Base-by-base conservation (phyloP, 441 rosid genomes). In the Croton setiger region DNA sequence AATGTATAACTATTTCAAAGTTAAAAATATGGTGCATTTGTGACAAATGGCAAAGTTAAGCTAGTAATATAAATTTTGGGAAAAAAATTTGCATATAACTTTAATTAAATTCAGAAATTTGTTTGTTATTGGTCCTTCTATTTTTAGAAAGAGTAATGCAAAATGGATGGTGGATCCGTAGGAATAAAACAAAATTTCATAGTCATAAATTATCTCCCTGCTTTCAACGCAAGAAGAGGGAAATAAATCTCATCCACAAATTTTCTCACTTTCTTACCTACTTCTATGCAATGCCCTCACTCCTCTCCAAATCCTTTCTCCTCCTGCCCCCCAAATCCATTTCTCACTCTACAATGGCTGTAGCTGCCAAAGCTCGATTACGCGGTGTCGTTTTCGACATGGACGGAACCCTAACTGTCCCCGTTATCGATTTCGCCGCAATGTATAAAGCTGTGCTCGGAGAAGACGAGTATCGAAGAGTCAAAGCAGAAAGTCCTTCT, bases 361-460 rank as follows among this genome's bases (percentile, higher is more conserved):
- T 63, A 58, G 13, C 75, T 47, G 5, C 85, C 35, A 70, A 76
- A 66, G 1, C 88, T 37, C 93, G 88, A 68, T 78, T 89, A 11
- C 80, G 93, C 21, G 96, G 98, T 35, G 85, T 93, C 68, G 92
- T 91, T 9, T 93, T 93, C 80, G 96, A 93, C 80, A 91, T 93
- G 98, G 98, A 93, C 75, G 96, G 98, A 47, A 93, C 98, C 72
- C 83, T 93, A 60, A 93, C 95, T 17, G 88, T 91, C 51, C 97
- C 97, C 33, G 92, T 74, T 55, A 93, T 93, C 72, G 97, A 93
- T 73, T 93, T 93, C 80, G 75, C 92, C 0, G 83, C 96, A 71
- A 93, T 93, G 98, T 88, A 91, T 84, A 82, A 70, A 71, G 69
- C 85, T 63, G 96, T 93, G 17, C 96, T 93, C 9, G 97, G 97